Percentiles rank a stretch among this genome's conserved stretches.
Evolutionary conservation across 2,329 filamentous ascomycete species (phyloP).

Genomic region (Ceratocystis harringtonii): DNA sequence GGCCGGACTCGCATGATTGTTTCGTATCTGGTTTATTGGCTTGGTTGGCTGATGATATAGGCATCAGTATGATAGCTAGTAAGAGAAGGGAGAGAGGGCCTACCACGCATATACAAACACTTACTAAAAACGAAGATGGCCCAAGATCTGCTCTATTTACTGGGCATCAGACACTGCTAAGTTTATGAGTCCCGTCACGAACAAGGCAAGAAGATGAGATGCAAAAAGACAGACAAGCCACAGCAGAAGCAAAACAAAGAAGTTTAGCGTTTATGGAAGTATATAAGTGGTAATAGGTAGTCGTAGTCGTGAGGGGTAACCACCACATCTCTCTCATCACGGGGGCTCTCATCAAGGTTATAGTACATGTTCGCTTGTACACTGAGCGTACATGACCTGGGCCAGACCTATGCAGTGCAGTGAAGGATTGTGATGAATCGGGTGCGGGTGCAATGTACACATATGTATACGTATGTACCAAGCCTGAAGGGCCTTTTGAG

Average conservation of each 20-base stretch:
- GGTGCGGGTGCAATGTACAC: too few relatives aligned
- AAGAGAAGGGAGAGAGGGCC: not conserved
- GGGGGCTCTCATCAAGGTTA: too few relatives aligned
- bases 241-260: not conserved
- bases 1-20: not conserved
- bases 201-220: not conserved
- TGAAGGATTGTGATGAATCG: not conserved
- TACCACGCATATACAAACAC: too few relatives aligned
- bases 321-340: not conserved
- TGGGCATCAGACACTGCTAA: too few relatives aligned
- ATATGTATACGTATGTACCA: not conserved
- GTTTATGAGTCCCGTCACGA: too few relatives aligned
- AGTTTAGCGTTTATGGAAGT: not conserved
- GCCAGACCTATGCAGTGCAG: not conserved
- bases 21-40: not conserved
- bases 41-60: not conserved
- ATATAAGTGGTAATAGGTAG: not conserved
- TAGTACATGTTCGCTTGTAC: too few relatives aligned
- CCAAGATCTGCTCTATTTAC: too few relatives aligned
- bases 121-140: too few relatives aligned
- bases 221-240: not conserved
- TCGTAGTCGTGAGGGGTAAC: constrained; percentile 3
- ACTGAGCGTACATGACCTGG: not conserved
- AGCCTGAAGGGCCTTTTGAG: not conserved
- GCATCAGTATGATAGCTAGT: not conserved